Base-by-base conservation (phyloP, 306 rosid species). In the Herpetospermum pedunculosum region DNA sequence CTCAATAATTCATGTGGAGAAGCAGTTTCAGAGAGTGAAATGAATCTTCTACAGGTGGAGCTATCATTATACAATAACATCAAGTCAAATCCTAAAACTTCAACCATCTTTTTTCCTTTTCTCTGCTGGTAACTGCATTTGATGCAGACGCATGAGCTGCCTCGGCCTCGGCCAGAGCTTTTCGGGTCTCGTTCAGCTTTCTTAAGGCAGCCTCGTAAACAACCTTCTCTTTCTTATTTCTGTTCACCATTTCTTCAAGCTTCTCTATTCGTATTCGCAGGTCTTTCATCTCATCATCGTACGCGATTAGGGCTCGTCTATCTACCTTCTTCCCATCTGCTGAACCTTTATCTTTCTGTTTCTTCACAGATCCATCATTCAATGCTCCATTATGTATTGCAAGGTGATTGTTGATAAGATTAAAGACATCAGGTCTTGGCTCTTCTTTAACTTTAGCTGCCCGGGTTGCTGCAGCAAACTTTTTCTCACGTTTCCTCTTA, bases 81-180 rank as follows among this genome's bases (percentile, higher is more conserved):
- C 35, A 48, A 59, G 15, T 54, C 8, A 21, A 16, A 29, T 28
- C 64, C 88, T 87, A 94, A 85, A 94, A 94, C 82, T 91, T 94
- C 6, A 94, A 90, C 98, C 98, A 94, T 82, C 81, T 88, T 81
- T 88, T 94, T 77, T 94, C 98, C 80, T 91, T 94, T 74, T 94
- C 98, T 83, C 78, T 82, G 83, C 91, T 88, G 76, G 75, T 81
- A 75, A 94, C 89, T n/a, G 93, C 85, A 84, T 87, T 83, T 16
- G 97, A 89, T 3, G 96, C 98, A 15, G 98, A 91, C 5, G 92
- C 88, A 47, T 91, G 98, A 74, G 83, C 81, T 18, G 95, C 87
- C 82, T 87, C 95, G 2, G 86, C 86, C 28, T 85, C 86, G 0
- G 90, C 96, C 81, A 94, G 80, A 47, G 91, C 87, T 78, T 84